Evolutionary conservation across 352 stramenopile genomes (phyloP), one percentile per base, ranked within the genome.

Genomic region (Phytophthora multivora): DNA sequence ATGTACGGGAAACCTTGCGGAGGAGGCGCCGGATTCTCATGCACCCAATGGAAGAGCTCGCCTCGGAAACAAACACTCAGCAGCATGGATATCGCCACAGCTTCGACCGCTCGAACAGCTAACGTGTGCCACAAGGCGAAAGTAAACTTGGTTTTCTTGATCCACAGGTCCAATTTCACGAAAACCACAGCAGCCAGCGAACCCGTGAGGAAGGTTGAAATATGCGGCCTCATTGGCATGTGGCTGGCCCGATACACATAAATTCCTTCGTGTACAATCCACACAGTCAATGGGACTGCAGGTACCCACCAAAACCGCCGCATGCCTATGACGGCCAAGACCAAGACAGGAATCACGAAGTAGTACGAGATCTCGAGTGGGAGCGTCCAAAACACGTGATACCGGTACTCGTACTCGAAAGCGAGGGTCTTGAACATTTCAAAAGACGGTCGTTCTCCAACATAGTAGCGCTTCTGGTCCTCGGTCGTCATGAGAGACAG

Each of bases 131-230:
- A 73, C 49, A 16, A 51, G 0, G 15, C 16, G 39, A 68, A 75
- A n/a, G 23, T 16, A 12, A 83, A 69, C 10, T 51, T 11, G 23
- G 47, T 55, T 16, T 46, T 49, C n/a, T 49, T 59, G 4, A 75
- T 66, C 39, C 23, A 56, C 2, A 40, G 7, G 11, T 77, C 59
- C 40, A 71, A 1, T 21, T 66, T 71, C 1, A 58, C 38, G 31
- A 67, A 83, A 1, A 78, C 31, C 9, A 80, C 25, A 19, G 73
- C 71, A 3, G 52, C 62, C 2, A 83, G 36, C 4, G 76, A 86
- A 9, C 73, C 76, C 0, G 60, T 64, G 9, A 83, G n/a, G 41
- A 80, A 80, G 7, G 71, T 75, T n/a, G 59, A 57, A 4, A 80
- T 51, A 19, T 77, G 71, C 5, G 68, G 67, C 11, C 28, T 31